Evolutionary conservation across 1,139 yeast genomes (phyloP).

Genomic region (Suhomyces bokatorum): DNA sequence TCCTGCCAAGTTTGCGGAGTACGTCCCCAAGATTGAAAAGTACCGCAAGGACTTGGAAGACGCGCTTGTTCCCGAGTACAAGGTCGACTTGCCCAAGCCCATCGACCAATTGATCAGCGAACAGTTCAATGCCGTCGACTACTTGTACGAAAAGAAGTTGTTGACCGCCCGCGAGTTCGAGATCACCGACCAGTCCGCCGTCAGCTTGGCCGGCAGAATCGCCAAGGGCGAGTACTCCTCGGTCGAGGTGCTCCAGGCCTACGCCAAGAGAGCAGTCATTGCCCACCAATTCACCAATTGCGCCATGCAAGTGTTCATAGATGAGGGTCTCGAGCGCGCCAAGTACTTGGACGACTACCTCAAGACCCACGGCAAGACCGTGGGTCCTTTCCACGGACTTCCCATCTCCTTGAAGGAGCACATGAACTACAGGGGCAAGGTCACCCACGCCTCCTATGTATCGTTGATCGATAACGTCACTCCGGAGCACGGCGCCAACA

Average conservation of each 20-base stretch:
- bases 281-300: constrained; percentile 63
- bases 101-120: constrained; percentile 39
- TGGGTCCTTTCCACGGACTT: constrained; percentile 77
- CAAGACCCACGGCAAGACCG: constrained; percentile 53
- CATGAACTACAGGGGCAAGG: constrained; percentile 54
- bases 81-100: constrained; percentile 42
- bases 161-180: constrained; percentile 46
- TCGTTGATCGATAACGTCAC: constrained; percentile 52
- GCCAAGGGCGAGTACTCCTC: constrained; percentile 43
- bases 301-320: constrained; percentile 57
- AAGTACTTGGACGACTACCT: constrained; percentile 53
- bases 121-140: constrained; percentile 49
- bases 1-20: constrained; percentile 35
- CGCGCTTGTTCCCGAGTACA: constrained; percentile 43
- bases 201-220: constrained; percentile 36
- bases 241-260: constrained; percentile 47
- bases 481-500: constrained; percentile 50
- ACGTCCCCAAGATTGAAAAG: constrained; percentile 51
- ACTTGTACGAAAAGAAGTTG: constrained; percentile 42
- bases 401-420: constrained; percentile 82
- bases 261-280: constrained; percentile 56
- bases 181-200: constrained; percentile 49
- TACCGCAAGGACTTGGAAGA: constrained; percentile 46
- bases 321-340: constrained; percentile 58
- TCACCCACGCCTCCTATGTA: constrained; percentile 66